phyloP scores from a whole-genome alignment of 2,329 filamentous ascomycete genomes.

The Juglanconis oblonga region DNA sequence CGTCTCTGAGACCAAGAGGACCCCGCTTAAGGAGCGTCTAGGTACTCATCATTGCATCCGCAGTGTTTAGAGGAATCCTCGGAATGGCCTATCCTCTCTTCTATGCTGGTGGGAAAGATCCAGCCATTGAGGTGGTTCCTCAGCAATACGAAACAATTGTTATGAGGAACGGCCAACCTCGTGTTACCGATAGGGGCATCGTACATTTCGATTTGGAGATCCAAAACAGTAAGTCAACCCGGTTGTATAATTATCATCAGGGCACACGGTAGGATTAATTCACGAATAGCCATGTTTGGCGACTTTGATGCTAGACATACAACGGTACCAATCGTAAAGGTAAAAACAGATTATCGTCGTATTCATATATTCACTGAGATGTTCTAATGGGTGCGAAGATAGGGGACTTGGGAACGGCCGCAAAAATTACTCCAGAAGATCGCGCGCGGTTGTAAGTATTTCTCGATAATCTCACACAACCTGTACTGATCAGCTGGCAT shows the following conservation, averaged over 20 bases:
- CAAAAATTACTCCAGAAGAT: background rate
- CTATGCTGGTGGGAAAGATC: background rate
- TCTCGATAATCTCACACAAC: too few species aligned
- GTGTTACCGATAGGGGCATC: background rate
- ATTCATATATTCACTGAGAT: background rate
- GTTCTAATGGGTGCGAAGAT: background rate
- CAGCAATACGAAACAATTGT: constrained; percentile 3
- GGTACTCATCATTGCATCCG: background rate
- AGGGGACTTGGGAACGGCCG: constrained; percentile 1
- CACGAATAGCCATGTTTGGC: constrained; percentile 2
- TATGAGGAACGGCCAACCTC: background rate
- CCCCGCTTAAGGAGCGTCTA: too few species aligned
- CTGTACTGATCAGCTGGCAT: background rate
- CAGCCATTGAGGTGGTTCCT: background rate
- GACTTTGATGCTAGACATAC: constrained; percentile 1
- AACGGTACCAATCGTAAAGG: constrained; percentile 1
- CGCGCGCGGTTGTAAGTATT: background rate
- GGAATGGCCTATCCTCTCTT: background rate
- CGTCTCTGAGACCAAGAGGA: too few species aligned
- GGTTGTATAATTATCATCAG: background rate
- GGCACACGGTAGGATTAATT: background rate
- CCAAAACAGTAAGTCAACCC: background rate
- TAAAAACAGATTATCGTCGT: background rate
- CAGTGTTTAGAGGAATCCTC: constrained; percentile 3
- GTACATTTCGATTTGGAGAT: constrained; percentile 8